Evolutionary conservation across 352 stramenopile genomes (phyloP), one percentile per base, ranked within the genome.

Genomic region (Phytopythium helicoides): DNA sequence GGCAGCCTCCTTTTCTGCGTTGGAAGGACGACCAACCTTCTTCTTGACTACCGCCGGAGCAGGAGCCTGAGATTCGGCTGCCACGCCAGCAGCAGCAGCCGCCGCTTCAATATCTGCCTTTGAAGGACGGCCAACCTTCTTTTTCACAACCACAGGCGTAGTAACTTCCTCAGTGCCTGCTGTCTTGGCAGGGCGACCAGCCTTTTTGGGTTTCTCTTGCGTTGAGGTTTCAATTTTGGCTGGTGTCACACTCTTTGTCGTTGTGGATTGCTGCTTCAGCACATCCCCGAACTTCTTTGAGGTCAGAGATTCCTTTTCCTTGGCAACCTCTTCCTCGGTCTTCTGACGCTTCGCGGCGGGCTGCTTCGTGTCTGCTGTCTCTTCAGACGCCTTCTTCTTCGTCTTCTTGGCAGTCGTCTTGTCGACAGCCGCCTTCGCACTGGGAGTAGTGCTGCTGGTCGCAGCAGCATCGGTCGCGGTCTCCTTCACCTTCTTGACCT

Each of bases 311-410:
- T 22, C 25, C 8, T 35, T 36, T 15, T 21, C 45, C 16, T 36
- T 47, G 10, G 21, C 46, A 12, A 41, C 33, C 16, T 60, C 49
- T 6, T 42, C 42, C 28, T 48, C 40, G 21, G 60, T 74, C 52
- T 79, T 82, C 14, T 64, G 56, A 26, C 71, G 71, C 60, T 83
- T 83, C 15, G 59, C 39, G 0, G 54, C 58, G 26, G 71, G 61
- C 21, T 66, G 61, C 44, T 65, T 47, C 50, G 59, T 3, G 40
- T 28, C 31, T 42, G 62, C 60, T n/a, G 47, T 46, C 18, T 69
- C 62, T 25, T 15, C 55, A 6, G 72, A 58, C 7, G 59, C 56
- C 60, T 72, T 79, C 52, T 83, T 81, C 47, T 75, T 79, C 5
- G 37, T 38, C 23, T 77, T 73, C 22, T 52, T 53, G 47, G n/a